Evolutionary conservation across 2,329 filamentous ascomycete species (phyloP), one percentile per base, ranked within the genome.

Genomic region (Leptographium lundbergii): DNA sequence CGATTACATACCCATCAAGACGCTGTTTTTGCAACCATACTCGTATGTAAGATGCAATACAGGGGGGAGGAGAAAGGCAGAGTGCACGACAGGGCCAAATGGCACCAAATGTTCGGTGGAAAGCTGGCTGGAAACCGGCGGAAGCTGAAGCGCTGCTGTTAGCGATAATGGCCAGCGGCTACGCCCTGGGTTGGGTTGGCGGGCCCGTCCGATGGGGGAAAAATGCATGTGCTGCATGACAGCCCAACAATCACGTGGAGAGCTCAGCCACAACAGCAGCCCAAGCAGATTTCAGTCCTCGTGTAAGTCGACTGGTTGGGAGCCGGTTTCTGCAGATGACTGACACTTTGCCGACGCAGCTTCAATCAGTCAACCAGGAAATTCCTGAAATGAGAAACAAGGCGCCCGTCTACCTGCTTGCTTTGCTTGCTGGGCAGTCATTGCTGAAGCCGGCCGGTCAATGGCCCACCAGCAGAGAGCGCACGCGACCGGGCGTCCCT

Each of bases 191-290:
- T 45, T 50, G 47, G 39, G 54, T 42, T 32, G 39, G 36, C 54
- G 54, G 54, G 11, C 27, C 54, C 36, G 24, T 42, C 53, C 36
- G 24, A 45, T 45, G 53, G 29, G 34, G 51, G 10, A 27, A 7
- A 7, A n/a, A n/a, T 32, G 10, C 29, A 53, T 53, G 19, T n/a
- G 45, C n/a, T 19, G 52, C 52, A 54, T 54, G 36, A 19, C 34
- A 55, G 54, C 54, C 54, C 54, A 55, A 55, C 54, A 24, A 25
- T 55, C 54, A 55, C 54, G 54, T 55, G 54, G 36, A 11, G 14
- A 14, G 52, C 52, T 54, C 52, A 54, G 52, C 54, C 54, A 55
- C 54, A 32, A 47, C 54, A 32, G 51, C 27, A 32, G 34, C 36
- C 34, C 24, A 42, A 55, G 36, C 36, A 54, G 10, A 17, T 10